Evolutionary conservation across 148 eudicot genomes (phyloP), one percentile per base, ranked within the genome.

Genomic region (Simmondsia chinensis): DNA sequence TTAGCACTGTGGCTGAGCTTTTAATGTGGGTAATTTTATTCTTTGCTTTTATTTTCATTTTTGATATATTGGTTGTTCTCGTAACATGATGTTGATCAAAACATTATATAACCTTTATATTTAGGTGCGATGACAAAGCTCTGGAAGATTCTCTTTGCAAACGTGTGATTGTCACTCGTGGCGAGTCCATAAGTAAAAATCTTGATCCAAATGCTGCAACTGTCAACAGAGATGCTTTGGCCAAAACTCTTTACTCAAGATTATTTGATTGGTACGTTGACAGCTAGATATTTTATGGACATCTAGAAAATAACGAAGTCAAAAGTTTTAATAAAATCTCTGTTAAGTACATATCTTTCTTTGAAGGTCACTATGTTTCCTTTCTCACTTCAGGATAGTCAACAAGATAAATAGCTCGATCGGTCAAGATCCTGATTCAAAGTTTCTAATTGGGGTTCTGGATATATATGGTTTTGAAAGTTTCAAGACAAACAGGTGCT

Each of bases 401-500:
- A 77, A 74, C 79, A 86, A 79, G 83, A 91, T 91, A 59, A 91
- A 91, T 55, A 68, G 68, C 61, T 82, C 96, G n/a, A 91, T 91
- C 41, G 99, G 99, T 41, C 96, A 91, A 75, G 95, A 91, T 76
- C 75, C 83, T 35, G 56, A 72, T 63, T 82, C 99, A 48, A 79
- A 73, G 61, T 50, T 37, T 75, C 68, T 82, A 35, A 86, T 86
- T 38, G 99, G 99, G 34, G 89, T 91, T 46, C 75, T 86, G 59
- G 99, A 91, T 63, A 86, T 91, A 24, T 91, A 91, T 63, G 99
- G 99, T 56, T 91, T 91, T 30, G 96, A 86, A 75, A 82, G 95
- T 75, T 91, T 91, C 89, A 86, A 82, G 94, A 85, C 94, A 77
- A 91, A 91, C 95, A 91, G 99, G 99, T 91, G 99, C 99, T 91